phyloP scores from a whole-genome alignment of 139 green algal species.

The Pseudopediastrum boryanum region DNA sequence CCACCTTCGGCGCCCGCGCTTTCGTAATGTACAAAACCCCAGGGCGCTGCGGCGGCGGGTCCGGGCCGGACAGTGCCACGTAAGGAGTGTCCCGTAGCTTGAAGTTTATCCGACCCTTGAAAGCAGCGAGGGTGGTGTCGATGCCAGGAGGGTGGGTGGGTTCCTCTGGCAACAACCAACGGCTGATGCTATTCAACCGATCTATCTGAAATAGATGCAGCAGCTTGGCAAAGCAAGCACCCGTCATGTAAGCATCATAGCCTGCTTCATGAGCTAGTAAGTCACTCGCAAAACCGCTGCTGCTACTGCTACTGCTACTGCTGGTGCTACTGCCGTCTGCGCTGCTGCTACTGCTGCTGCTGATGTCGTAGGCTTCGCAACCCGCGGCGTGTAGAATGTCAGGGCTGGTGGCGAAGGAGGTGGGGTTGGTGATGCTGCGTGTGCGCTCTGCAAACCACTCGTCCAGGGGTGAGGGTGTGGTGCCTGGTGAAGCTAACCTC shows the following conservation, averaged over 20 bases:
- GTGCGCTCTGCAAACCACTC: neutral
- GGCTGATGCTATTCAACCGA: neutral
- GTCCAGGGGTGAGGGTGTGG: neutral
- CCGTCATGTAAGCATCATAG: constrained; percentile 85
- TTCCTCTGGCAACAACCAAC: constrained; percentile 7
- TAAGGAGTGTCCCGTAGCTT: no score
- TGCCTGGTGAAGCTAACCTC: neutral
- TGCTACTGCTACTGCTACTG: neutral
- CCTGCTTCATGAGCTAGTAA: constrained; percentile 73
- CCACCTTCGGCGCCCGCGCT: no score
- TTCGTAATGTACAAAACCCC: no score
- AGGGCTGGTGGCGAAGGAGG: constrained; percentile 1
- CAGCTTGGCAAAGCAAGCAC: constrained; percentile 47
- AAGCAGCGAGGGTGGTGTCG: neutral
- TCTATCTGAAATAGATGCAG: constrained; percentile 39
- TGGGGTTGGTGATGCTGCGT: neutral
- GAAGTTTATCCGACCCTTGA: no score
- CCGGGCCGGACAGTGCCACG: no score
- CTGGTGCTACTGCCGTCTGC: constrained; percentile 5
- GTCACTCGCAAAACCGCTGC: no score
- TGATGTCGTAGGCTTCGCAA: neutral
- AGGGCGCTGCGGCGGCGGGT: no score
- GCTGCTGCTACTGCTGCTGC: constrained; percentile 25
- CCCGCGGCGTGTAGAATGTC: neutral
- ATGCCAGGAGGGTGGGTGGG: neutral